Evolutionary conservation across 2,329 filamentous ascomycete species (phyloP), one percentile per base, ranked within the genome.

Genomic region (Colletotrichum paranaense): DNA sequence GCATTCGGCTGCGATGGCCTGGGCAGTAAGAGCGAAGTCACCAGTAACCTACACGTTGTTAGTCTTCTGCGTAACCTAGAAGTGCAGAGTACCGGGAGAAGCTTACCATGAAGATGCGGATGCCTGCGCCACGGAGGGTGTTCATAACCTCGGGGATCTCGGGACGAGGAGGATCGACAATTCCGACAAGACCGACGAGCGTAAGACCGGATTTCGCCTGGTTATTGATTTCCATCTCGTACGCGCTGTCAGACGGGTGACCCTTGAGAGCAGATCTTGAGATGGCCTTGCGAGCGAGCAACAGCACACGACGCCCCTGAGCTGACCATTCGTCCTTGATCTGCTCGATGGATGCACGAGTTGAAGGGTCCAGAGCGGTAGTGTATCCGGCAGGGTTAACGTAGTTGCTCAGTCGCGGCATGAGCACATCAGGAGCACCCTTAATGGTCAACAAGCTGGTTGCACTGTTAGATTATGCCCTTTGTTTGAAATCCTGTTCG

Each of bases 91-190:
- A 42, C 2, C 14, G n/a, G 22, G 14, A 12, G 30, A 24, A n/a
- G 28, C 78, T 77, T 76, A 90, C 93, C 93, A 95, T 95, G 81
- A 93, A 92, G 35, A 95, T 91, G n/a, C 91, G 86, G 67, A 95
- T 92, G 1, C 92, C 92, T 4, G 94, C 93, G 1, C 89, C 86
- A 14, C 92, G 88, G 19, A 95, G 85, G 0, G 88, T 93, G n/a
- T 85, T 83, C 55, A 94, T 89, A 0, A 92, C 90, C 2, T 88
- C 88, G 0, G 88, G 90, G 4, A 94, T 94, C 79, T 95, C 94
- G 0, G 91, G 88, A 0, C 94, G 91, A 67, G 94, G 91, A 1
- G 94, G 94, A 76, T 96, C 94, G 64, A 95, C 93, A 38, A 97
- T 91, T 53, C 92, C 93, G 30, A 95, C 90, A 4, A 97, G 84